Evolutionary conservation across 768 basidiomycete genomes (phyloP), one percentile per base, ranked within the genome.

Genomic region (Termitomyces sp.): DNA sequence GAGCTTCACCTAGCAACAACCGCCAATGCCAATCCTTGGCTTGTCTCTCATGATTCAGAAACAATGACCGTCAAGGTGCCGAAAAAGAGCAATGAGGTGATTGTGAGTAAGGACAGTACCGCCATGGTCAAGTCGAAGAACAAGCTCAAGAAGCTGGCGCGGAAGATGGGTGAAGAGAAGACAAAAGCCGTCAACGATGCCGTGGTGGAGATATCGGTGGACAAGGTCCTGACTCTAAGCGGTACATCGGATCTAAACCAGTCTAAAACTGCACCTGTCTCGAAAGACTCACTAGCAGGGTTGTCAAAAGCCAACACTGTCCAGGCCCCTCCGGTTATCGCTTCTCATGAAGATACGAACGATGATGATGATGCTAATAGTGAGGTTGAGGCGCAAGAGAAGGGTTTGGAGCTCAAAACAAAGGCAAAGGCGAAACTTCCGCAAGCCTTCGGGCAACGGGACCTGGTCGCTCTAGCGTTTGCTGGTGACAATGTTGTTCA

Each of bases 401-500:
- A 73, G 43, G 65, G 65, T 0, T 63, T 79, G 1, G 67, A 70
- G 50, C 53, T 61, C 52, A 82, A 74, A 61, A 65, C 69, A 42
- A 85, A 79, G 65, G 74, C 67, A 55, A 83, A 76, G 67, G 71
- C 51, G 52, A 75, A 65, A 61, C 74, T 74, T 23, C 67, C 82
- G 0, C 81, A 79, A 52, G 89, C 90, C 0, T 94, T 98, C 72
- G 79, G 90, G 68, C 96, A 98, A 69, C 80, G 91, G 39, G 94
- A 98, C 61, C 77, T 98, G 12, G 94, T 99, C 12, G 91, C 94
- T 1, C 84, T 85, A 54, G 97, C 97, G 0, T 99, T 99, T 74
- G 96, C 95, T 1, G 95, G 94, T 2, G 97, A 99, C 70, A 92
- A 98, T 61, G 96, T 98, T 32, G 85, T 97, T 6, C 85, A 89